Evolutionary conservation across 2,329 filamentous ascomycete species (phyloP).

Genomic region (Fusarium sp.): DNA sequence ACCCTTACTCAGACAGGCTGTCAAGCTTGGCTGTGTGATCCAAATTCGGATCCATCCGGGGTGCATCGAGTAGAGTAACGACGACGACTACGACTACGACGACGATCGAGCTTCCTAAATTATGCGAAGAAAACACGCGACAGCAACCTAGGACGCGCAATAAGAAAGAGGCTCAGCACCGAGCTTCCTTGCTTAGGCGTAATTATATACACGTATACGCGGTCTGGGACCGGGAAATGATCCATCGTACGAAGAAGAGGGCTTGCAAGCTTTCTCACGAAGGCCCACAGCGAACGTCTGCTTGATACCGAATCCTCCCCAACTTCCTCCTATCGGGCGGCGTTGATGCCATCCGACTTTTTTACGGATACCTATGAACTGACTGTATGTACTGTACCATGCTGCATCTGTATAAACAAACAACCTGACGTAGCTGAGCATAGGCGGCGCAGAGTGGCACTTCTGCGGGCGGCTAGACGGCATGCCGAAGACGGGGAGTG

Average conservation of each 20-base stretch:
- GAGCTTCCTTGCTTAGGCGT: not conserved
- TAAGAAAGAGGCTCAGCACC: constrained; percentile 3
- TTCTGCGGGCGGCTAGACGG: not conserved
- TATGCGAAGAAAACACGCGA: constrained; percentile 3
- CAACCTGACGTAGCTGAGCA: constrained; percentile 1
- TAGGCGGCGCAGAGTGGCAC: constrained; percentile 1
- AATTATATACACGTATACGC: not conserved
- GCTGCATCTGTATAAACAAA: not conserved
- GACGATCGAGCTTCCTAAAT: not conserved
- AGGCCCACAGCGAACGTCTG: not conserved
- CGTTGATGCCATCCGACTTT: constrained; percentile 3
- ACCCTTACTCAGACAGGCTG: constrained; percentile 21
- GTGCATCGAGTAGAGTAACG: constrained; percentile 5
- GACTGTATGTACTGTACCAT: not conserved
- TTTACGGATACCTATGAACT: not conserved
- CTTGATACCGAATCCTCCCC: not conserved
- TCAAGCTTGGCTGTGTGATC: constrained; percentile 18
- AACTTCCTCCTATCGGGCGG: not conserved
- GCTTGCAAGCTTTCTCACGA: not conserved
- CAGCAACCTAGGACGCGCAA: constrained; percentile 2
- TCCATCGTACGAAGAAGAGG: not conserved
- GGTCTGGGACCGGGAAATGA: not conserved
- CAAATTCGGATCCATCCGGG: constrained; percentile 21
- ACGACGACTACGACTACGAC: not conserved
- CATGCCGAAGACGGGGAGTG: not conserved